These are phyloP conservation scores for Phytophthora sp. DNA, from an alignment of 352 stramenopile species.

Conservation along the genomic window DNA sequence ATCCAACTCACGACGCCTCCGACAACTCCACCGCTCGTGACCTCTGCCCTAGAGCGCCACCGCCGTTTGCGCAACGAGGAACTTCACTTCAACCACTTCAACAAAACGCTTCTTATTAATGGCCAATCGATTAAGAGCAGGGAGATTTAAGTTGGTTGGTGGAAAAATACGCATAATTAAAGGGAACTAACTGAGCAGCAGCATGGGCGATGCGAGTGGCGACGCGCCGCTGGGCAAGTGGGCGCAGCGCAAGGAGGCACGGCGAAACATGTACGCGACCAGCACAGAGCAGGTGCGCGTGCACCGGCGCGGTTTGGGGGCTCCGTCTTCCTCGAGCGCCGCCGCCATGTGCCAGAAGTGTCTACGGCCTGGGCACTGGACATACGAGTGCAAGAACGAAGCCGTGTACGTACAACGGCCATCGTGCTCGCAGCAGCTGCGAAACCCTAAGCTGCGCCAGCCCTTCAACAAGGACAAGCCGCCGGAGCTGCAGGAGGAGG, in stretches of 20 bases:
- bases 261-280: slow-evolving; percentile 86
- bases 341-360: slow-evolving; percentile 86
- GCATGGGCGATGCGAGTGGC: slow-evolving; percentile 40
- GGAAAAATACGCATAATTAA: slow-evolving; percentile 14
- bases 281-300: slow-evolving; percentile 78
- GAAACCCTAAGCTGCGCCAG: slow-evolving; percentile 81
- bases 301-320: slow-evolving; percentile 46
- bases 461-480: slow-evolving; percentile 83
- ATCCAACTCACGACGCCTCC: slow-evolving; percentile 59
- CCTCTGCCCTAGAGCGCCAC: slow-evolving; percentile 45
- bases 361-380: slow-evolving; percentile 80
- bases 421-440: slow-evolving; percentile 80
- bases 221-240: slow-evolving; percentile 66
- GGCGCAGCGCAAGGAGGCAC: slow-evolving; percentile 74
- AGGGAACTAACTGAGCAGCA: too few relatives aligned
- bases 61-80: slow-evolving; percentile 23
- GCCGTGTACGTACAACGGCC: slow-evolving; percentile 79
- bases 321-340: slow-evolving; percentile 22
- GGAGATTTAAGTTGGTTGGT: slow-evolving; percentile 19
- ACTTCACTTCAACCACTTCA: slow-evolving; percentile 26
- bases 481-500: slow-evolving; percentile 51
- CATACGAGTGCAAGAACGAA: slow-evolving; percentile 90
- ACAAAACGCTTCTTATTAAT: slow-evolving; percentile 23
- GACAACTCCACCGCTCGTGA: slow-evolving; percentile 48
- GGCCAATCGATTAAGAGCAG: slow-evolving; percentile 26